phyloP scores from a whole-genome alignment of 495 filamentous ascomycete genomes.

The Xylaria venustula region DNA sequence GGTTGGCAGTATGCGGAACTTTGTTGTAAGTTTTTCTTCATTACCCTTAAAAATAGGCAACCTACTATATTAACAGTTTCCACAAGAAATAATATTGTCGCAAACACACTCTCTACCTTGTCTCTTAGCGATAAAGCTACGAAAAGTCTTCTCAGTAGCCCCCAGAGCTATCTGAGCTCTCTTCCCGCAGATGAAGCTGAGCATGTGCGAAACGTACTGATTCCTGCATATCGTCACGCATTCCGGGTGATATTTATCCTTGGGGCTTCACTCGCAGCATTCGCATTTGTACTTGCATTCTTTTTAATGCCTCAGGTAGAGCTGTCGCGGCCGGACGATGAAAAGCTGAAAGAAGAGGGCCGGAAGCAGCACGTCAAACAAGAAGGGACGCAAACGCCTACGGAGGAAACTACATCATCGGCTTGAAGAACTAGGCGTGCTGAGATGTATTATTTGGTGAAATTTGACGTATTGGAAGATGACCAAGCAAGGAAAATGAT shows the following conservation, averaged over 20 bases:
- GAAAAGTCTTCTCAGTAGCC: slow-evolving; percentile 25
- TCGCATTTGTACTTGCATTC: slow-evolving; percentile 44
- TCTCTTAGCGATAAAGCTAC: slow-evolving; percentile 21
- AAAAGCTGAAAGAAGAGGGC: slow-evolving; percentile 47
- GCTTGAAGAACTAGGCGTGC: too few species aligned
- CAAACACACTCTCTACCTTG: slow-evolving; percentile 35
- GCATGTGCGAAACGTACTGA: slow-evolving; percentile 35
- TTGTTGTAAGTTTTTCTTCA: slow-evolving; percentile 39
- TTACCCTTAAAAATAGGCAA: background rate
- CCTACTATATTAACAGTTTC: background rate
- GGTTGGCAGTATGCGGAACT: slow-evolving; percentile 52
- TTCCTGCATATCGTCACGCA: slow-evolving; percentile 47
- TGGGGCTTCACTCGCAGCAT: slow-evolving; percentile 44
- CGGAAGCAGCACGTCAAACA: slow-evolving; percentile 19
- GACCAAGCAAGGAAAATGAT: too few species aligned
- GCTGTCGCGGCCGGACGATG: slow-evolving; percentile 44
- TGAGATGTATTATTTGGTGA: too few species aligned
- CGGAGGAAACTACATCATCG: background rate
- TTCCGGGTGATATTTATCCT: slow-evolving; percentile 53
- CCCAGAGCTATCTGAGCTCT: slow-evolving; percentile 28
- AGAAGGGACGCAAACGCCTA: background rate
- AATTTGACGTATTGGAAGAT: too few species aligned
- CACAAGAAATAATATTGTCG: slow-evolving; percentile 45
- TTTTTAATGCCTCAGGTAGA: slow-evolving; percentile 49
- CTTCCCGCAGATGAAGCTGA: slow-evolving; percentile 36